phyloP scores from a whole-genome alignment of 768 basidiomycete species.

The Russula griseocarnosa region DNA sequence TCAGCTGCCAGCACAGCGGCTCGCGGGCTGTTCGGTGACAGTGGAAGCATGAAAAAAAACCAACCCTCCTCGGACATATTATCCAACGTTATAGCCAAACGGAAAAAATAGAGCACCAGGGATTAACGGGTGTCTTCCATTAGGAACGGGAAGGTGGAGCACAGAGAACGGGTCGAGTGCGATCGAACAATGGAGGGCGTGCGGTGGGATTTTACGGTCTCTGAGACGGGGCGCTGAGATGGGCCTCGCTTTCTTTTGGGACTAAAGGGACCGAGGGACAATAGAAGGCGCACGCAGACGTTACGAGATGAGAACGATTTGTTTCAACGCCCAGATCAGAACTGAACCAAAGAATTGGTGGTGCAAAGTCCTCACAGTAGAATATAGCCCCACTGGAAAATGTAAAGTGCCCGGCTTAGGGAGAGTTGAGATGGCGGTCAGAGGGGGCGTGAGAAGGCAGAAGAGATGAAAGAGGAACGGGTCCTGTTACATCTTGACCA shows the following conservation, averaged over 20 bases:
- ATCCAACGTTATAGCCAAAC: background rate
- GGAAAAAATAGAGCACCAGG: background rate
- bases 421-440: background rate
- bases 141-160: conserved; percentile 3
- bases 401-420: background rate
- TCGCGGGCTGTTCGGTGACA: background rate
- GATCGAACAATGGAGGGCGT: background rate
- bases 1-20: conserved; percentile 11
- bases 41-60: background rate
- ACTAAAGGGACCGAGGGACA: conserved; percentile 5
- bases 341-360: background rate
- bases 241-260: background rate
- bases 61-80: background rate
- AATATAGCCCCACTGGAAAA: background rate
- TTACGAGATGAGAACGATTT: background rate
- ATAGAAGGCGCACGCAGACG: background rate
- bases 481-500: background rate
- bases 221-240: background rate
- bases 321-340: background rate
- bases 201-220: background rate
- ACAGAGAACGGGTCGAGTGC: background rate
- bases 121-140: background rate
- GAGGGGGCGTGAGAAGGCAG: background rate
- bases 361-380: background rate
- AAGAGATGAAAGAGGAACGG: background rate